phyloP scores from a whole-genome alignment of 441 rosid genomes.

The Adansonia madagascariensis region DNA sequence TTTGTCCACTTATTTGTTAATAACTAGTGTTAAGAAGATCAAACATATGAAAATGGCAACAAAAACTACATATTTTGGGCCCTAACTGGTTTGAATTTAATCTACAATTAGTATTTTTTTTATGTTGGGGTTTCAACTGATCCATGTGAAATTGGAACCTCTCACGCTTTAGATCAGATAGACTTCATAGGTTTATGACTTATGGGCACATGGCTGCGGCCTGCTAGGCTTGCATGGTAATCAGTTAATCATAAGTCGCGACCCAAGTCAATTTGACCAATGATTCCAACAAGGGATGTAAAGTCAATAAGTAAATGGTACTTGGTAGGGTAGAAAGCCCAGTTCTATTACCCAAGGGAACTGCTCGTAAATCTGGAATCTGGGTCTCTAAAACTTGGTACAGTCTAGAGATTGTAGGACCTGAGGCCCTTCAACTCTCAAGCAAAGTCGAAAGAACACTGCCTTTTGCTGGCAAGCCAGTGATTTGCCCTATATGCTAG shows the following conservation, averaged over 20 bases:
- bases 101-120: background rate
- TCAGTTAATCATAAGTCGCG: too few relatives aligned
- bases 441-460: background rate
- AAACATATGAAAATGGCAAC: background rate
- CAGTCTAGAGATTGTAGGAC: background rate
- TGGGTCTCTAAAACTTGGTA: background rate
- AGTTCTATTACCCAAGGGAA: background rate
- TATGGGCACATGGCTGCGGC: background rate
- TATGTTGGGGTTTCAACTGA: background rate
- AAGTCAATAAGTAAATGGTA: background rate
- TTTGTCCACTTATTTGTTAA: background rate
- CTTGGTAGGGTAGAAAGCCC: background rate
- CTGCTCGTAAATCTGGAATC: background rate
- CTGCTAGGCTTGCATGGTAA: background rate
- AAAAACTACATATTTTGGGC: background rate
- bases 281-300: background rate
- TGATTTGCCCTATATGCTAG: too few relatives aligned
- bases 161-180: background rate
- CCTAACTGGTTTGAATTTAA: slow-evolving; percentile 4
- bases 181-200: background rate
- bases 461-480: too few relatives aligned
- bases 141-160: background rate
- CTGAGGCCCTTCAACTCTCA: background rate
- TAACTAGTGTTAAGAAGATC: background rate
- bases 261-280: background rate